Evolutionary conservation across 2,329 filamentous ascomycete genomes (phyloP).

Genomic region (Drechslerella stenobrocha): DNA sequence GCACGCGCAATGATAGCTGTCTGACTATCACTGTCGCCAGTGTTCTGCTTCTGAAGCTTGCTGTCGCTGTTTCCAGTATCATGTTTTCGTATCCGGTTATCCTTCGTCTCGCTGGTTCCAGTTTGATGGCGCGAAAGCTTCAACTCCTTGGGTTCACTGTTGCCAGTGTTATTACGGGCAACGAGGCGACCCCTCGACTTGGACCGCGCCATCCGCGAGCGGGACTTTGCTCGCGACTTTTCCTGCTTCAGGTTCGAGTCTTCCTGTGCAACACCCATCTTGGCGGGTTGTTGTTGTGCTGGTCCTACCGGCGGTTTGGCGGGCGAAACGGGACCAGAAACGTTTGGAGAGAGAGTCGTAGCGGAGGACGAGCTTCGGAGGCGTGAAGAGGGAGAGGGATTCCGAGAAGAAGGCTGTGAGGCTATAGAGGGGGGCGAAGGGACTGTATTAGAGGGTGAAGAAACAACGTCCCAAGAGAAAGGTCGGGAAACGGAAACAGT

Average conservation of each 20-base stretch:
- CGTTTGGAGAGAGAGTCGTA: conserved; percentile 29
- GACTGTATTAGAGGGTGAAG: conserved; percentile 47
- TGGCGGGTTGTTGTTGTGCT: conserved; percentile 25
- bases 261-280: conserved; percentile 49
- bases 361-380: conserved; percentile 45
- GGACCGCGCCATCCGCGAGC: conserved; percentile 39
- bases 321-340: conserved; percentile 17
- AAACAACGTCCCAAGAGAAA: conserved; percentile 21
- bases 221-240: conserved; percentile 36
- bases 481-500: conserved; percentile 36
- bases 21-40: conserved; percentile 44
- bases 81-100: conserved; percentile 45
- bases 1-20: conserved; percentile 43
- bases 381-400: conserved; percentile 30
- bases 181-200: conserved; percentile 41
- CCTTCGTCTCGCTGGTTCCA: conserved; percentile 47
- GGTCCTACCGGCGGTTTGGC: conserved; percentile 34
- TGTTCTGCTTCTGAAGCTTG: conserved; percentile 43
- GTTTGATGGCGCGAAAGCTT: conserved; percentile 45
- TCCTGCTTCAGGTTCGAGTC: conserved; percentile 42
- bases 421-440: conserved; percentile 31
- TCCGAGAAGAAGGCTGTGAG: conserved; percentile 47
- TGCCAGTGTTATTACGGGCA: conserved; percentile 42
- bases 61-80: conserved; percentile 45
- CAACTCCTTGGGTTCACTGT: conserved; percentile 42